Base-by-base conservation (phyloP, 2,329 filamentous ascomycete genomes). In the Metarhizium brunneum region DNA sequence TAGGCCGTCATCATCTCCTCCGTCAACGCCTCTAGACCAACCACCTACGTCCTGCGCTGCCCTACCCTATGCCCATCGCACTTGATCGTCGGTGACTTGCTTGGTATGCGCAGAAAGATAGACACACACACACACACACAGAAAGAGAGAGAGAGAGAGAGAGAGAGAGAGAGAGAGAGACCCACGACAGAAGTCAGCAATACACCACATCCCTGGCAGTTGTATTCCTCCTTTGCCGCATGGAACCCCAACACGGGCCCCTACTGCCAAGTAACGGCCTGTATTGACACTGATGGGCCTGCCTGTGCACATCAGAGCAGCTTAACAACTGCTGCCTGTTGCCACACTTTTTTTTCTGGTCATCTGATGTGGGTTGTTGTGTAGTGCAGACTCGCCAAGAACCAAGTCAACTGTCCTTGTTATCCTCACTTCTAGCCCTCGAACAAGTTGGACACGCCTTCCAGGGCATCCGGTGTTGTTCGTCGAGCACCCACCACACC, bases 391-490 rank as follows among this genome's bases (percentile, higher is more conserved):
- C n/a, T 45, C n/a, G 42, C 18, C 2, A 10, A 30, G 45, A 48
- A 16, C 45, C 13, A 14, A 30, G 45, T 48, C 45, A 29, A 30
- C 2, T 30, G 25, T 30, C 10, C 4, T 48, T 43, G 36, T 18
- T 51, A 14, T 50, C 36, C n/a, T 35, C 6, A 13, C 13, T n/a
- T 11, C 56, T 63, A 71, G 48, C 63, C 66, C 42, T 73, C 72
- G 58, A 77, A 84, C 50, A 84, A 68, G 47, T 74, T 76, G 6
- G 80, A 78, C 16, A 84, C 75, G 0, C 79, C 79, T 52, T 83
- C 80, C 51, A 84, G 64, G 10, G 67, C 74, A 58, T 83, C 79
- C 6, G 77, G 78, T 0, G 73, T 78, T 53, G 65, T 64, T 51
- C 67, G 60, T n/a, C 71, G 64, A 16, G 59, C 65, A 11, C 62